phyloP scores from a whole-genome alignment of 148 eudicot genomes.

The Agrostemma githago region DNA sequence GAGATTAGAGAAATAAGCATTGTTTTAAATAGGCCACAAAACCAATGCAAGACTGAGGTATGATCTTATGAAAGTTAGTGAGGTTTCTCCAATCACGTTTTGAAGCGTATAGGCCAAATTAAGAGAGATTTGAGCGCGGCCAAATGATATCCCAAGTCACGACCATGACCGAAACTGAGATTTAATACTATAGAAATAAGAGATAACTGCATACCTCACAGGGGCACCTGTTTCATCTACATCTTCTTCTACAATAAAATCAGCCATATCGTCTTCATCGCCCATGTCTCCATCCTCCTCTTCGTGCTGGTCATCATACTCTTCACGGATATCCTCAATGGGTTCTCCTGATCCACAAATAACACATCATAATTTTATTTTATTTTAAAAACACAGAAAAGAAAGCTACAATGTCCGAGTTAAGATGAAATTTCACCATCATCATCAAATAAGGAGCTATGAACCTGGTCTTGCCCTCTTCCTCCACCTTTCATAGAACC shows the following conservation, averaged over 20 bases:
- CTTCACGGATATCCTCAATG: constrained; percentile 78
- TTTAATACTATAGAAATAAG: not conserved
- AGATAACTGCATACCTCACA: constrained; percentile 41
- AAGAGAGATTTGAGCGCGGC: not conserved
- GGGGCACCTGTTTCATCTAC: constrained; percentile 67
- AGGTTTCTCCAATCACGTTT: not conserved
- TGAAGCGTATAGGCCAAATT: not conserved
- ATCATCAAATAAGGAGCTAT: constrained; percentile 64
- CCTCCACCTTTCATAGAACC: constrained; percentile 52
- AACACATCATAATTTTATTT: not conserved
- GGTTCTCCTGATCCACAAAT: constrained; percentile 42
- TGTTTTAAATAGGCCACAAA: not conserved
- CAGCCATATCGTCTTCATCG: constrained; percentile 92
- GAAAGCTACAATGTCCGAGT: not conserved
- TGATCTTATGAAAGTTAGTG: not conserved
- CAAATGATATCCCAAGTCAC: not conserved
- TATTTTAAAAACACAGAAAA: not conserved
- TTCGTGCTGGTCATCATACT: constrained; percentile 58
- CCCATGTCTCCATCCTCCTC: constrained; percentile 52
- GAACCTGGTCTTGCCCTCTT: constrained; percentile 61
- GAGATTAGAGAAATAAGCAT: not conserved
- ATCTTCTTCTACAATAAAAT: constrained; percentile 95
- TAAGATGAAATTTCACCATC: constrained; percentile 42
- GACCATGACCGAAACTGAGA: not conserved
- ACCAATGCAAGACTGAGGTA: not conserved